Percentiles rank a stretch among this genome's conserved stretches.
phyloP scores from a whole-genome alignment of 345 rosid genomes.

The Kandelia obovata region DNA sequence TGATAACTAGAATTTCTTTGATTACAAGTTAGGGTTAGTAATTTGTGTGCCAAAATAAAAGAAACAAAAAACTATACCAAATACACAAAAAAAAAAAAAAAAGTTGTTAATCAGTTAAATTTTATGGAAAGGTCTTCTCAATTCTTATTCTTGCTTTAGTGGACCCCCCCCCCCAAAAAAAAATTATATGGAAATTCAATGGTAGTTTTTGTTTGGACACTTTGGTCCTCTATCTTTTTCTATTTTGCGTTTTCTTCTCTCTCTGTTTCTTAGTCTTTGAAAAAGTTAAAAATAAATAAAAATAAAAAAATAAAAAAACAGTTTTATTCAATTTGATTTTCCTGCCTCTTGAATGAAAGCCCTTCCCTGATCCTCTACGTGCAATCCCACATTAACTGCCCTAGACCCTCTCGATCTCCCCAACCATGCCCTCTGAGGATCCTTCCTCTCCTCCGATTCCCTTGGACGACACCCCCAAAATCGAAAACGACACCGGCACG shows the following conservation, averaged over 20 bases:
- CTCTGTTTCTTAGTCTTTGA: too few relatives aligned
- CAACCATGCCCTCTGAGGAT: constrained; percentile 46
- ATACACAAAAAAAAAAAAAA: too few relatives aligned
- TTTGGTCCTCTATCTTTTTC: constrained; percentile 18
- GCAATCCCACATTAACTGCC: constrained; percentile 34
- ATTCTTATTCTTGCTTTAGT: too few relatives aligned
- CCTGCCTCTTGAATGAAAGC: constrained; percentile 26
- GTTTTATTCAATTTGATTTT: background rate
- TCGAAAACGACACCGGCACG: constrained; percentile 22
- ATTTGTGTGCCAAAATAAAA: too few relatives aligned
- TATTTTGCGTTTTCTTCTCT: background rate
- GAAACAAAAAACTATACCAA: too few relatives aligned
- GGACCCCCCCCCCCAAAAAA: too few relatives aligned
- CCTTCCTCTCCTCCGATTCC: constrained; percentile 38
- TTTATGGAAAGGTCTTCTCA: too few relatives aligned
- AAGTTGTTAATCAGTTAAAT: too few relatives aligned
- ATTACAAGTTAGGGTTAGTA: too few relatives aligned
- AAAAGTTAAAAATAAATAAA: too few relatives aligned
- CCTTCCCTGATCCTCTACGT: constrained; percentile 25
- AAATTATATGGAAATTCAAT: constrained; percentile 13
- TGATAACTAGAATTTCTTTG: too few relatives aligned
- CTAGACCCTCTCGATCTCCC: constrained; percentile 46
- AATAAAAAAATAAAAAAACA: background rate
- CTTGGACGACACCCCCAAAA: constrained; percentile 26
- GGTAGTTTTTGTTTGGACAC: constrained; percentile 13